Evolutionary conservation across 768 basidiomycete species (phyloP).

Genomic region (Lentinus brumalis): DNA sequence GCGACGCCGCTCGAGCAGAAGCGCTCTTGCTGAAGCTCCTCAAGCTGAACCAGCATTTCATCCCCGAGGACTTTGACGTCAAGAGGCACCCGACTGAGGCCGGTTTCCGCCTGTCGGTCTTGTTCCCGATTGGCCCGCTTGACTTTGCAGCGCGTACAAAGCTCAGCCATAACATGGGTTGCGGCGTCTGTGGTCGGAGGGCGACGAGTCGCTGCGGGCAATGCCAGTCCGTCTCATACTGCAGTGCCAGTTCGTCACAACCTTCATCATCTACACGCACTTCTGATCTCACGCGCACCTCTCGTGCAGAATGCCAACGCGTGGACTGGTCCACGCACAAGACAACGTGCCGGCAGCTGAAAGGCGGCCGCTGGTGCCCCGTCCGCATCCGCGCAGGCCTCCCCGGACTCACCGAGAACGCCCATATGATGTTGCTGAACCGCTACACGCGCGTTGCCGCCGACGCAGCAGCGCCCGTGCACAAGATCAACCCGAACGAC

Average conservation of each 20-base stretch:
- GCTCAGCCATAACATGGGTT: slow-evolving; percentile 36
- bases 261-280: background rate
- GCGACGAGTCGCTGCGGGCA: slow-evolving; percentile 35
- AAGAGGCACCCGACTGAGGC: slow-evolving; percentile 22
- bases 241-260: slow-evolving; percentile 34
- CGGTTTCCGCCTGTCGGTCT: slow-evolving; percentile 33
- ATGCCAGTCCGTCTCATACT: slow-evolving; percentile 40
- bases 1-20: slow-evolving; percentile 33
- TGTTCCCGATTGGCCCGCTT: slow-evolving; percentile 40
- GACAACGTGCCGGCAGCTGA: slow-evolving; percentile 37
- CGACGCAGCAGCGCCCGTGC: background rate
- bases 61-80: slow-evolving; percentile 31
- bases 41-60: slow-evolving; percentile 32
- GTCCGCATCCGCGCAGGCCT: slow-evolving; percentile 22
- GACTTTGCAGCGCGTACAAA: slow-evolving; percentile 37
- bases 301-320: slow-evolving; percentile 38
- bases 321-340: slow-evolving; percentile 45
- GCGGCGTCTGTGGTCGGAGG: slow-evolving; percentile 41
- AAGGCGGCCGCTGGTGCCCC: slow-evolving; percentile 41
- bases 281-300: background rate
- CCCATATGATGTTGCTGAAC: slow-evolving; percentile 17
- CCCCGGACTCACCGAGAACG: slow-evolving; percentile 9
- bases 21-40: slow-evolving; percentile 34
- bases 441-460: slow-evolving; percentile 21
- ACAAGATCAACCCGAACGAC: slow-evolving; percentile 20